Conservation (phyloP, 164 flowering plant genomes). For the Dillenia suffruticosa region DNA sequence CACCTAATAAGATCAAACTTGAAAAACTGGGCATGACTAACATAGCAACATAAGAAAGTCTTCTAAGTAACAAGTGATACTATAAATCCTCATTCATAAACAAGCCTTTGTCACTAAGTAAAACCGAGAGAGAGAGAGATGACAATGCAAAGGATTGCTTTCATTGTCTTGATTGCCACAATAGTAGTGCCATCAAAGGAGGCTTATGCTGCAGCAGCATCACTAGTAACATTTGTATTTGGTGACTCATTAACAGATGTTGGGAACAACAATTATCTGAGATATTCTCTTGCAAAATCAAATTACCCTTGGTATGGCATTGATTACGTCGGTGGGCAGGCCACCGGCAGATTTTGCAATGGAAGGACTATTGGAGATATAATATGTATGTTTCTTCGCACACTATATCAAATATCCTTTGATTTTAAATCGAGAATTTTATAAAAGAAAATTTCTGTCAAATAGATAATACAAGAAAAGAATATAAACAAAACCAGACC, state of each 20-base stretch:
- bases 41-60: background rate
- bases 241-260: constrained; percentile 83
- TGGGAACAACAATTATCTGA: constrained; percentile 76
- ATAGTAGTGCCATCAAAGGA: constrained; percentile 1
- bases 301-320: constrained; percentile 71
- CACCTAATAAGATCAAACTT: constrained; percentile 11
- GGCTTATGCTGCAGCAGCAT: constrained; percentile 12
- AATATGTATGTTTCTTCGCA: constrained; percentile 28
- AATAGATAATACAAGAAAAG: too few species aligned
- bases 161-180: background rate
- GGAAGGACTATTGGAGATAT: constrained; percentile 77
- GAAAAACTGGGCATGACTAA: constrained; percentile 8
- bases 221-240: constrained; percentile 50
- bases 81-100: constrained; percentile 3
- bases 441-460: too few species aligned
- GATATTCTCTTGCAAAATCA: constrained; percentile 56
- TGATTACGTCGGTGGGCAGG: constrained; percentile 45
- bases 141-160: constrained; percentile 6
- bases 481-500: background rate
- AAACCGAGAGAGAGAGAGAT: constrained; percentile 3
- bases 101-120: background rate
- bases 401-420: background rate
- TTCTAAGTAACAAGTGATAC: background rate
- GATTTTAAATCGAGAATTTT: background rate
- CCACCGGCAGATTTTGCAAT: constrained; percentile 81